Base-by-base conservation (phyloP, 257 asterid genomes). In the Nicotiana tomentosiformis region DNA sequence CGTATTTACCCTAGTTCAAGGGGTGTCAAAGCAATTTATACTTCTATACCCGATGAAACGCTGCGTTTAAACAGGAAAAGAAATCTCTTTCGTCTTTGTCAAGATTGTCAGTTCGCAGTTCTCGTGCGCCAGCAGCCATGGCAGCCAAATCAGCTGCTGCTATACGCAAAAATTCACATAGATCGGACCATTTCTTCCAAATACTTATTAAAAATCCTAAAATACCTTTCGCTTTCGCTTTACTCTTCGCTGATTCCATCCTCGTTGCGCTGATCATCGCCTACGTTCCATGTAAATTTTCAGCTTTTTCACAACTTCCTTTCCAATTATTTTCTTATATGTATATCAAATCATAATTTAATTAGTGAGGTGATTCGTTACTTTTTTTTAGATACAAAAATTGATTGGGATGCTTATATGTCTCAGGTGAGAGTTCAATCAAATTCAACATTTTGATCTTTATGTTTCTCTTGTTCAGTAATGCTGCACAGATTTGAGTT, bases 361-460 rank as follows among this genome's bases (percentile, higher is more conserved):
- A 1, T 7, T 32, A 51, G 4, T 72, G 32, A 17, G 5, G 7
- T 23, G 26, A 51, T 58, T 60, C 23, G n/a, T 85, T 39, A 55
- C 58, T 14, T 67, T 76, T 23, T 7, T 83, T 81, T 67, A 95
- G 99, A 95, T 84, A 95, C 99, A 18, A 95, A 95, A 93, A 95
- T 95, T 76, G 99, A 94, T 90, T 95, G 99, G 98, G 99, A 95
- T 85, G 99, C 99, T 26, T 94, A 95, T 84, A 95, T 95, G 99
- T 95, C 98, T 46, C 99, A 95, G 97, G 99, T 95, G 77, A 69
- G 83, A 58, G 56, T 37, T 74, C 37, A 15, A 35, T 60, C 8
- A 62, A 12, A 55, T 55, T 65, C 70, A 23, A 16, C 60, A 12
- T 64, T 77, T 60, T 67, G 81, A 62, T 53, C 33, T 72, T 14